These are phyloP conservation scores for Alternaria sp. DNA, from an alignment of 2,329 filamentous ascomycete genomes.

Conservation along the genomic window DNA sequence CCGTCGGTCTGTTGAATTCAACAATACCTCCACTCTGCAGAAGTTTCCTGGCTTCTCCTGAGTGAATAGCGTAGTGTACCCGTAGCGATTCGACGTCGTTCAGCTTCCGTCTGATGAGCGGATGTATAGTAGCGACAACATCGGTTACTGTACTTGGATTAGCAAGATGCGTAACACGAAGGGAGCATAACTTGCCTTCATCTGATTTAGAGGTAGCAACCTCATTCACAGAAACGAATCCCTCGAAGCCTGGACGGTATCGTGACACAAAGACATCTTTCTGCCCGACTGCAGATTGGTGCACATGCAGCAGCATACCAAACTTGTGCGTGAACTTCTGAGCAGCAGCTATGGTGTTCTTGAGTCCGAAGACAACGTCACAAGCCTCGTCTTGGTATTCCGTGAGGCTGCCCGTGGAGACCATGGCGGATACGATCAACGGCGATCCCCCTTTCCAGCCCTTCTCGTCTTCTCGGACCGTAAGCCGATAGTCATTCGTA, in stretches of 20 bases:
- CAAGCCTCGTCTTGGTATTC: background rate
- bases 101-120: background rate
- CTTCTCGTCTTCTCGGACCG: conserved; percentile 18
- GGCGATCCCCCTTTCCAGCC: conserved; percentile 19
- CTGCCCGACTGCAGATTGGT: conserved; percentile 14
- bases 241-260: conserved; percentile 35
- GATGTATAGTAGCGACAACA: background rate
- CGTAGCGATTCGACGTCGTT: background rate
- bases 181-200: background rate
- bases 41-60: background rate
- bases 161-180: background rate
- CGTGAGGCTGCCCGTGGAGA: conserved; percentile 9
- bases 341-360: conserved; percentile 8
- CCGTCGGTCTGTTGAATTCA: background rate
- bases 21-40: background rate
- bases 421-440: conserved; percentile 26
- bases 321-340: conserved; percentile 4
- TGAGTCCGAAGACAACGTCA: conserved; percentile 13
- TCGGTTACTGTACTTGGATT: background rate
- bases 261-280: conserved; percentile 39
- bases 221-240: conserved; percentile 1
- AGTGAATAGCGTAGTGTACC: background rate
- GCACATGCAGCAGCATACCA: conserved; percentile 10
- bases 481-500: conserved; percentile 16
- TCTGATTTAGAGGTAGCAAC: background rate